These are phyloP conservation scores for Hypoxylon rickii DNA, from an alignment of 495 filamentous ascomycete genomes.

Conservation along the genomic window DNA sequence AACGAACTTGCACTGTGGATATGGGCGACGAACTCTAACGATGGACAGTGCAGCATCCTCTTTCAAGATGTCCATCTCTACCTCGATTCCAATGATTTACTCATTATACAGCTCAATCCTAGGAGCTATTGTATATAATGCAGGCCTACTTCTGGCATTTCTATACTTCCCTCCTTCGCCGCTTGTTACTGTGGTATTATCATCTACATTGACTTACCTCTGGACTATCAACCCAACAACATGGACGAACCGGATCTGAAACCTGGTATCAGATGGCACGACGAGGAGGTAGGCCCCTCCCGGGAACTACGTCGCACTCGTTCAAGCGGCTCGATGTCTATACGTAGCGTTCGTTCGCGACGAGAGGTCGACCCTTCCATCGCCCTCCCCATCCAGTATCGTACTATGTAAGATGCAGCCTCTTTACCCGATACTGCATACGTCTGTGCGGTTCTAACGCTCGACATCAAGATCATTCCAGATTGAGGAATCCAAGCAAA, in stretches of 20 bases:
- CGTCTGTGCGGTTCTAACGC: too few species aligned
- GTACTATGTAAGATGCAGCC: slow-evolving; percentile 47
- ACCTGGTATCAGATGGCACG: slow-evolving; percentile 41
- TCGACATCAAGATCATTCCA: slow-evolving; percentile 55
- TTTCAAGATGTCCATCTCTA: slow-evolving; percentile 8
- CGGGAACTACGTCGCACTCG: slow-evolving; percentile 34
- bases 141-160: too few species aligned
- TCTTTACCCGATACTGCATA: too few species aligned
- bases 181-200: too few species aligned
- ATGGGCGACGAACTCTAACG: slow-evolving; percentile 1
- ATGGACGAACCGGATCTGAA: slow-evolving; percentile 36
- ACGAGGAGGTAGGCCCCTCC: slow-evolving; percentile 27
- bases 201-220: slow-evolving; percentile 3
- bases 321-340: slow-evolving; percentile 46
- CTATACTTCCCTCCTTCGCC: too few species aligned
- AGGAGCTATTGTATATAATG: background rate
- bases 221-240: background rate
- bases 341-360: slow-evolving; percentile 41
- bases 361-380: slow-evolving; percentile 51
- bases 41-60: slow-evolving; percentile 34
- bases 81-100: background rate
- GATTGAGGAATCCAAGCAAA: slow-evolving; percentile 55
- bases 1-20: slow-evolving; percentile 23
- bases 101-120: background rate
- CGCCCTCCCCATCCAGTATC: slow-evolving; percentile 58